Conservation (phyloP, 805 yeast genomes). For the Wickerhamomyces bisporus region DNA sequence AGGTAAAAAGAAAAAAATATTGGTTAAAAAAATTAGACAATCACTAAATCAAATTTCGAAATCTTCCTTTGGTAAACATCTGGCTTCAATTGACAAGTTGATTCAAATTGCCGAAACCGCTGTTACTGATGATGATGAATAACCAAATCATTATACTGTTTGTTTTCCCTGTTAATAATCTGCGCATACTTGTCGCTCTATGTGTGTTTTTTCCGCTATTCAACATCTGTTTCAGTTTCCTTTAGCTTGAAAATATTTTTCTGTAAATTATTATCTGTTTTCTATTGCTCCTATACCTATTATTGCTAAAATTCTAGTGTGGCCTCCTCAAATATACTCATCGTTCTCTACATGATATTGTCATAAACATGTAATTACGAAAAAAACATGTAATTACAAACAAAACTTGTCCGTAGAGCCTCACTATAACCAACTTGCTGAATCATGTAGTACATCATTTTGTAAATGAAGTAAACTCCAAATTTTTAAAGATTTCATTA, state of each 20-base stretch:
- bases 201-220: not conserved
- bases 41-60: constrained; percentile 71
- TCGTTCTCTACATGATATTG: too few relatives aligned
- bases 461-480: constrained; percentile 24
- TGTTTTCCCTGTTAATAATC: not conserved
- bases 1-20: constrained; percentile 59
- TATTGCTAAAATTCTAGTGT: too few relatives aligned
- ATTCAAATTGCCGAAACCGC: constrained; percentile 23
- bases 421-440: too few relatives aligned
- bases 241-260: too few relatives aligned
- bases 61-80: constrained; percentile 71
- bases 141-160: not conserved
- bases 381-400: too few relatives aligned
- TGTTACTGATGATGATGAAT: constrained; percentile 14
- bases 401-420: too few relatives aligned
- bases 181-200: not conserved
- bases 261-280: too few relatives aligned
- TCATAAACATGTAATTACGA: too few relatives aligned
- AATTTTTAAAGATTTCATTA: constrained; percentile 20
- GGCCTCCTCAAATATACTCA: too few relatives aligned
- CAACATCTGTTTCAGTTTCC: too few relatives aligned
- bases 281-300: too few relatives aligned
- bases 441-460: too few relatives aligned
- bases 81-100: constrained; percentile 71
- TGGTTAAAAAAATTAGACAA: constrained; percentile 73